Base-by-base conservation (phyloP, 108 stramenopile genomes). In the Cyclotella sp. region DNA sequence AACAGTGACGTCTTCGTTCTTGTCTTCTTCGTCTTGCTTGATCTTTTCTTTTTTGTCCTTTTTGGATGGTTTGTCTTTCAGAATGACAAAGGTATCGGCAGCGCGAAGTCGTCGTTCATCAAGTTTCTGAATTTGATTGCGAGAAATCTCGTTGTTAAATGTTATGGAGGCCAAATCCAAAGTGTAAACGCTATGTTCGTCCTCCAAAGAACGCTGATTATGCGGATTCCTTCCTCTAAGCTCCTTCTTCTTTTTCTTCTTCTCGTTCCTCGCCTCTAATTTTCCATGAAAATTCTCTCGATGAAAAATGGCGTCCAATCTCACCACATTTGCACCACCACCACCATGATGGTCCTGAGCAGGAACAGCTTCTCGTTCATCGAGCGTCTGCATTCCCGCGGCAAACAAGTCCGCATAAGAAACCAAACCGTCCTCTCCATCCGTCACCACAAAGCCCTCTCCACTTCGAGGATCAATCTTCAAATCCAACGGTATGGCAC, bases 401-500 rank as follows among this genome's bases (percentile, higher is more conserved):
- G 26, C 63, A 64, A 64, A 64, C 45, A 64, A 24, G 63, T 64
- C 63, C 9, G 63, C 63, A 46, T 64, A 64, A 0, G 63, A 64
- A 64, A 64, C 63, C 63, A 64, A 14, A 19, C n/a, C 49, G 3
- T 19, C 49, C 63, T 47, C 63, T 45, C 34, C 45, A 24, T 46
- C 13, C 45, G 9, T 64, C 8, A 22, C 63, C 39, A 75, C 13
- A 52, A 65, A 75, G 0, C 61, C 40, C 16, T 44, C 18, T 14
- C 63, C 64, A 15, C 46, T 34, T 16, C 22, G 0, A 28, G 16
- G 21, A 24, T 75, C 74, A 30, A 75, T 75, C 34, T 59, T 67
- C n/a, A 75, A 42, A 62, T 75, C 74, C 34, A 75, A 11, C 8
- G 74, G 74, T 19, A 57, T 34, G 55, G 74, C 74, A 2, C 28